These are phyloP conservation scores for Paecilomyces niveus DNA, from an alignment of 2,329 filamentous ascomycete species.

Conservation along the genomic window DNA sequence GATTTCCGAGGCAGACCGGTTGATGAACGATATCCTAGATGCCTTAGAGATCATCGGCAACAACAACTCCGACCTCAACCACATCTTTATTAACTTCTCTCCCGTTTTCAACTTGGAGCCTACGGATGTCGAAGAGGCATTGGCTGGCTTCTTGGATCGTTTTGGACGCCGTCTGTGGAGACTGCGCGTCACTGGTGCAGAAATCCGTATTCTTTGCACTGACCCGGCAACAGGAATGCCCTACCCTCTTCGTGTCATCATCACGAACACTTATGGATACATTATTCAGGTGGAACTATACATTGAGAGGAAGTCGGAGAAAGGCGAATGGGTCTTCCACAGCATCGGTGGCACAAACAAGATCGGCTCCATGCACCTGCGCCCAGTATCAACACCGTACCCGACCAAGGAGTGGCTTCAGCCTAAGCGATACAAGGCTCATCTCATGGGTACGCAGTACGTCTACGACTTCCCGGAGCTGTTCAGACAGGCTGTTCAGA, in stretches of 20 bases:
- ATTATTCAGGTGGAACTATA: conserved; percentile 98
- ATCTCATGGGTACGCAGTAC: conserved; percentile 98
- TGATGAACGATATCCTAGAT: conserved; percentile 97
- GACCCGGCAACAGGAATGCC: conserved; percentile 76
- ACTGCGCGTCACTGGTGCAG: conserved; percentile 90
- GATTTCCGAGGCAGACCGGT: conserved; percentile 89
- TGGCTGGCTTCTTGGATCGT: conserved; percentile 91
- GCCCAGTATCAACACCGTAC: conserved; percentile 86
- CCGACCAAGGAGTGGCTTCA: conserved; percentile 98
- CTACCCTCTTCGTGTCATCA: conserved; percentile 89
- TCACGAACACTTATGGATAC: conserved; percentile 97
- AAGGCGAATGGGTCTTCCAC: conserved; percentile 97
- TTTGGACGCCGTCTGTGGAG: conserved; percentile 94
- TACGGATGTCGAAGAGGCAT: conserved; percentile 80
- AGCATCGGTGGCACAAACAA: conserved; percentile 93
- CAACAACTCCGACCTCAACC: conserved; percentile 98
- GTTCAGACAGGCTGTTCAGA: conserved; percentile 96
- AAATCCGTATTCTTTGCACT: conserved; percentile 97
- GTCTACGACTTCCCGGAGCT: conserved; percentile 99
- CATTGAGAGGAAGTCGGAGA: conserved; percentile 94
- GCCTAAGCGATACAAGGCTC: conserved; percentile 98
- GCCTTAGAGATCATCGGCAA: conserved; percentile 97
- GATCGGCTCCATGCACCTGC: conserved; percentile 89
- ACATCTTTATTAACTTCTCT: conserved; percentile 99
- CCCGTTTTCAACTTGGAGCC: conserved; percentile 91